phyloP scores from a whole-genome alignment of 345 rosid genomes.

The Eutrema japonicum region DNA sequence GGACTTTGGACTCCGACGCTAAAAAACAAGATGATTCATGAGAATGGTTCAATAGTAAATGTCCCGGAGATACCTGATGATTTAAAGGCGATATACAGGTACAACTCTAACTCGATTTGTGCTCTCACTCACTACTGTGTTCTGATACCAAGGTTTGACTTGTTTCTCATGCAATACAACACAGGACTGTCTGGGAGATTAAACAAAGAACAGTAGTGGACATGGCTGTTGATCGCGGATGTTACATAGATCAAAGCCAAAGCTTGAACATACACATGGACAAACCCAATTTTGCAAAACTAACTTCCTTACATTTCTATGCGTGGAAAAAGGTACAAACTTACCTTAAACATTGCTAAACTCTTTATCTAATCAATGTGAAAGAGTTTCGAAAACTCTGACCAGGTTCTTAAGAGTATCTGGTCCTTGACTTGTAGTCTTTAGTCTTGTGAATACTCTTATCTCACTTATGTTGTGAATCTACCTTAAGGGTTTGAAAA shows the following conservation, averaged over 20 bases:
- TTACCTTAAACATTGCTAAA: background rate
- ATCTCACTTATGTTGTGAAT: background rate
- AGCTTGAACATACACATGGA: slow-evolving; percentile 93
- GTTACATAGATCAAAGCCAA: slow-evolving; percentile 91
- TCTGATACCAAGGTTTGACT: background rate
- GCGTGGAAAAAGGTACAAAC: slow-evolving; percentile 77
- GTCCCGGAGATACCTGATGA: slow-evolving; percentile 73
- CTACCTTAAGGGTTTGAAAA: slow-evolving; percentile 67
- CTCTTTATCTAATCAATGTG: background rate
- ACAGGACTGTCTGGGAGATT: slow-evolving; percentile 97
- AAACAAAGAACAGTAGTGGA: slow-evolving; percentile 83
- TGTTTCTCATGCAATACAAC: background rate
- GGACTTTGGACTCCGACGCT: slow-evolving; percentile 77
- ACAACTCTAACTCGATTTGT: background rate
- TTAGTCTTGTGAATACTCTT: background rate
- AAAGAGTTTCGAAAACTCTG: background rate
- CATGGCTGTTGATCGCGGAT: slow-evolving; percentile 90
- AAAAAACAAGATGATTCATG: slow-evolving; percentile 73
- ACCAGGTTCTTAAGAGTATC: background rate
- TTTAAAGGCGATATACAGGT: slow-evolving; percentile 75
- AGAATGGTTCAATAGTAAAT: slow-evolving; percentile 77
- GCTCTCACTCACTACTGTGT: background rate
- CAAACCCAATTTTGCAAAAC: slow-evolving; percentile 74
- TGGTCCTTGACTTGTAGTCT: background rate
- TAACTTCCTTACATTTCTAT: slow-evolving; percentile 77